phyloP scores from a whole-genome alignment of 164 flowering plant species.

The Piper betle region DNA sequence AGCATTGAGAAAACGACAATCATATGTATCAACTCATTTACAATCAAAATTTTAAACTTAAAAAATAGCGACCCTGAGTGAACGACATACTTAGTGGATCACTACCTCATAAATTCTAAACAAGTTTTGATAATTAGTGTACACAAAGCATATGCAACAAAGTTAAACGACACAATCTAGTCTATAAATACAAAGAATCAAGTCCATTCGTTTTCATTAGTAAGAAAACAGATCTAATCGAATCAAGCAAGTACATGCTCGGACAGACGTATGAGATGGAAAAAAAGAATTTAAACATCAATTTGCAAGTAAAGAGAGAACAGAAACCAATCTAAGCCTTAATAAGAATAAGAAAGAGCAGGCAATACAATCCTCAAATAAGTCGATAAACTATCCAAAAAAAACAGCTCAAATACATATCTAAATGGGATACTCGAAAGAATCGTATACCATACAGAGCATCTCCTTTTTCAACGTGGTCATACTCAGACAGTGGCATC shows the following conservation, averaged over 20 bases:
- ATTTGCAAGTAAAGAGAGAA: neutral
- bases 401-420: neutral
- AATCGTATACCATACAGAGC: slow-evolving; percentile 57
- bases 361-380: neutral
- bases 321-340: neutral
- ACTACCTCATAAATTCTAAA: no score
- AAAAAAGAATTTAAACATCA: neutral
- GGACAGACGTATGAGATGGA: no score
- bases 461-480: slow-evolving; percentile 78
- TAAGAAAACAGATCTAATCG: neutral
- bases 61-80: no score
- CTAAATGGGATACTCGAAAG: neutral
- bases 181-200: no score
- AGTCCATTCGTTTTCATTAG: no score
- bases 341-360: neutral
- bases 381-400: neutral
- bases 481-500: slow-evolving; percentile 68
- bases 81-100: no score
- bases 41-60: no score
- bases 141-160: no score
- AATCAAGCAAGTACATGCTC: no score
- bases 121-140: no score
- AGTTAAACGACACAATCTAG: no score
- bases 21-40: neutral
- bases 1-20: neutral